Evolutionary conservation across 495 filamentous ascomycete genomes (phyloP).

Genomic region (Lichenothelia convexa): DNA sequence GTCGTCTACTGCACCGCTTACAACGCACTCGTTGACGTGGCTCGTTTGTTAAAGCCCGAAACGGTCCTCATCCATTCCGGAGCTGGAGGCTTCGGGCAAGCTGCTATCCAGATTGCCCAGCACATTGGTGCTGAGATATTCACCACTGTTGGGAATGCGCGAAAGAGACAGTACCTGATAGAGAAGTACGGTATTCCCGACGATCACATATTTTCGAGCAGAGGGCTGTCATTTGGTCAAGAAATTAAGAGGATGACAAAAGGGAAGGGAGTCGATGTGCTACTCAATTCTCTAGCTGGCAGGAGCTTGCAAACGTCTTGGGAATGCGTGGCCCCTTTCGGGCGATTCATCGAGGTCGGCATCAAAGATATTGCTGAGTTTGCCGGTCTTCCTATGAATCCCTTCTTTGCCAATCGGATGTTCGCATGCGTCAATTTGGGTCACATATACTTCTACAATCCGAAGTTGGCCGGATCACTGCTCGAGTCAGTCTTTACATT

Average conservation of each 20-base stretch:
- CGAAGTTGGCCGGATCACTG: neutral
- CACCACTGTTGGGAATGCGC: constrained; percentile 26
- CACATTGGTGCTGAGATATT: constrained; percentile 22
- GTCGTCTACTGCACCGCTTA: constrained; percentile 23
- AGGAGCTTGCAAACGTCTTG: constrained; percentile 7
- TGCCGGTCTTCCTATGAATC: constrained; percentile 5
- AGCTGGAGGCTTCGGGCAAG: constrained; percentile 29
- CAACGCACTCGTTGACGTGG: constrained; percentile 22
- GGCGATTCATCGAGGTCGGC: constrained; percentile 29
- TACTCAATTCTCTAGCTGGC: constrained; percentile 10
- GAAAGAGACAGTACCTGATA: constrained; percentile 24
- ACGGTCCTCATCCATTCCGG: constrained; percentile 33
- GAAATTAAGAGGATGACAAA: constrained; percentile 2
- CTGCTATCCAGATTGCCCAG: constrained; percentile 27
- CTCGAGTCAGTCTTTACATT: neutral
- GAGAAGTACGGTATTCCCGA: constrained; percentile 21
- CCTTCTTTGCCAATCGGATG: constrained; percentile 8
- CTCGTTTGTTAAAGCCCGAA: constrained; percentile 17
- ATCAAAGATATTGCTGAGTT: constrained; percentile 23
- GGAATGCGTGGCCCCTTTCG: constrained; percentile 17
- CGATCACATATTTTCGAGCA: constrained; percentile 21
- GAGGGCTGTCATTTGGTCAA: neutral
- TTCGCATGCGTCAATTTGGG: constrained; percentile 24
- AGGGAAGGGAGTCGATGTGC: constrained; percentile 9
- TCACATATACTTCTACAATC: neutral